Percentiles rank a stretch among this genome's conserved stretches.
Conservation (phyloP, 1,284 basidiomycete species). For the Mycosarcoma maydis region DNA sequence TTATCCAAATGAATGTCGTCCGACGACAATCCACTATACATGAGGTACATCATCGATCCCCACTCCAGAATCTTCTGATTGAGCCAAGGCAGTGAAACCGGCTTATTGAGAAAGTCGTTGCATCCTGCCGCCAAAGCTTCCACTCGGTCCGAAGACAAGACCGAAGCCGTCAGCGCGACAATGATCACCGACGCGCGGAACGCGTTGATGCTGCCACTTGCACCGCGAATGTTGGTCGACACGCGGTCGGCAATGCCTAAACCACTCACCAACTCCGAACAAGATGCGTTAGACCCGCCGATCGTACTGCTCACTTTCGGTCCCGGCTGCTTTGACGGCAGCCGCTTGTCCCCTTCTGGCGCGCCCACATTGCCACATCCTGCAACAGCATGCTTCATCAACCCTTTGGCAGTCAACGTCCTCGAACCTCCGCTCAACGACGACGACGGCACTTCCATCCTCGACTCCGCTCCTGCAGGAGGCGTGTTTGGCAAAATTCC, state of each 20-base stretch:
- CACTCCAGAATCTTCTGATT: slow-evolving; percentile 99
- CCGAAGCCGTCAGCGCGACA: slow-evolving; percentile 92
- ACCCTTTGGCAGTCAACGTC: slow-evolving; percentile 18
- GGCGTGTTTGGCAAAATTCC: slow-evolving; percentile 77
- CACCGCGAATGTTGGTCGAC: neutral
- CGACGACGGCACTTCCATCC: too few relatives aligned
- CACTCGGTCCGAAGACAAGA: slow-evolving; percentile 91
- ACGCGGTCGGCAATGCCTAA: slow-evolving; percentile 4
- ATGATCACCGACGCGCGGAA: slow-evolving; percentile 97
- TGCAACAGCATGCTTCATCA: slow-evolving; percentile 22
- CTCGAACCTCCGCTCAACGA: slow-evolving; percentile 11
- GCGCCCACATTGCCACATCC: too few relatives aligned
- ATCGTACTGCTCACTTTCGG: neutral
- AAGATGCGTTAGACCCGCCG: neutral
- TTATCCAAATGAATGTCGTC: slow-evolving; percentile 15
- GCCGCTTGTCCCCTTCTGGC: too few relatives aligned
- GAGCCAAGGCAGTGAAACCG: slow-evolving; percentile 92
- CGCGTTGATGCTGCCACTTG: slow-evolving; percentile 65
- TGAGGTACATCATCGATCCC: slow-evolving; percentile 72
- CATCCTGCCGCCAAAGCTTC: slow-evolving; percentile 95
- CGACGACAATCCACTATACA: slow-evolving; percentile 52
- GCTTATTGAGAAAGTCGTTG: slow-evolving; percentile 98
- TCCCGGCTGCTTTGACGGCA: neutral
- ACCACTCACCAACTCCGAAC: slow-evolving; percentile 19
- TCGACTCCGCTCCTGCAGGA: slow-evolving; percentile 60